Percentiles rank a stretch among this genome's conserved stretches.
Conservation (phyloP, 495 filamentous ascomycete species). For the Terfezia boudieri region DNA sequence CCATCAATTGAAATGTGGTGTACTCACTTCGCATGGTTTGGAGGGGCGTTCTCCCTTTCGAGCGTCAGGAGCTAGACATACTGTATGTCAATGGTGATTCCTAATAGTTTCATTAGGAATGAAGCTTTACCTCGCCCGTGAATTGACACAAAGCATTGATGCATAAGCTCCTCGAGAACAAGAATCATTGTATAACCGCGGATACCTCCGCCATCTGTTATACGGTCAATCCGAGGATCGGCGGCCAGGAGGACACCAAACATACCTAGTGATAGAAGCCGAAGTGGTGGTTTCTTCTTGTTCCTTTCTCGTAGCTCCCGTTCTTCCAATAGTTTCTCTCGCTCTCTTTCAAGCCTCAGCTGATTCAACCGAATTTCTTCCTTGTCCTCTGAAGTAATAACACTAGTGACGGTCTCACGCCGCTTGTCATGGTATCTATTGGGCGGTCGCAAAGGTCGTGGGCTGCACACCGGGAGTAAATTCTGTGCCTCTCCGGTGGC, state of each 20-base stretch:
- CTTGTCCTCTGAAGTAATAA: too few relatives aligned
- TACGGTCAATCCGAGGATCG: neutral
- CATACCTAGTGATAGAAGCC: neutral
- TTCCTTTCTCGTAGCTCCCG: neutral
- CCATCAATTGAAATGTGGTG: too few relatives aligned
- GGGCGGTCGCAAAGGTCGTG: too few relatives aligned
- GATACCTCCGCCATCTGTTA: constrained; percentile 78
- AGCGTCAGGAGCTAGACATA: neutral
- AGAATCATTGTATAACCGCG: constrained; percentile 95
- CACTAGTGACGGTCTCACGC: too few relatives aligned
- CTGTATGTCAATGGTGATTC: too few relatives aligned
- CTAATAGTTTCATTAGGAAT: too few relatives aligned
- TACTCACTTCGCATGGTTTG: constrained; percentile 52
- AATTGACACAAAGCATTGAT: constrained; percentile 58
- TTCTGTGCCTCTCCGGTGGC: too few relatives aligned
- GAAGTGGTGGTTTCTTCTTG: neutral
- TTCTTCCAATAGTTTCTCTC: neutral
- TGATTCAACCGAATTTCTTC: too few relatives aligned
- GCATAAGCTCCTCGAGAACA: constrained; percentile 41
- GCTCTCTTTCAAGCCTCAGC: neutral
- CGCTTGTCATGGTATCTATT: too few relatives aligned
- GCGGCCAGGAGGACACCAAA: neutral
- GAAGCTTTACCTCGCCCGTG: constrained; percentile 40
- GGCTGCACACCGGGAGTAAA: too few relatives aligned
- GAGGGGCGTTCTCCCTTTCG: constrained; percentile 50